Evolutionary conservation across 202 grass and related monocot genomes (phyloP).

Genomic region (Saccharum hybrid): DNA sequence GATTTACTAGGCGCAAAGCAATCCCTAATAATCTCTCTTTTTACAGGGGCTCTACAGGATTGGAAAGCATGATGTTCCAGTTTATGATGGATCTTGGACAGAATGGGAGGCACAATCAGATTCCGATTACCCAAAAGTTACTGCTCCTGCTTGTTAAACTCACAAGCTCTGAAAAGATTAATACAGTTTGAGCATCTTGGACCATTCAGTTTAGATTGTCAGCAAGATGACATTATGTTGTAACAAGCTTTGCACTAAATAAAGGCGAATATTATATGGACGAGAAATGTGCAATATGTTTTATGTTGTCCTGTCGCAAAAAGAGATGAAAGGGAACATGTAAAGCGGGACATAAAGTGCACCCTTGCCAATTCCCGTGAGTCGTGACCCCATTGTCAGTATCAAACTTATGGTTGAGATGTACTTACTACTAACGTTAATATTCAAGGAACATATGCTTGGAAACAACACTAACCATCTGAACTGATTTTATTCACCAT

Average conservation of each 20-base stretch:
- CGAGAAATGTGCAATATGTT: not conserved
- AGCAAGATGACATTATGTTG: not conserved
- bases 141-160: conserved; percentile 49
- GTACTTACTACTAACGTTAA: not conserved
- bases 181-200: not conserved
- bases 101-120: conserved; percentile 77
- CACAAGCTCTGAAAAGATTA: not conserved
- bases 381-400: not conserved
- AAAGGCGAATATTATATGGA: not conserved
- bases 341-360: not conserved
- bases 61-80: conserved; percentile 72
- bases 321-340: not conserved
- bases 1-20: conserved; percentile 15
- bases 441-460: not conserved
- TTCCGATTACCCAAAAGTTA: conserved; percentile 56
- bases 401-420: conserved; percentile 1
- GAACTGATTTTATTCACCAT: conserved; percentile 8
- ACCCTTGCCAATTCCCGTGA: not conserved
- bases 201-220: conserved; percentile 31
- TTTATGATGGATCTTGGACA: conserved; percentile 91
- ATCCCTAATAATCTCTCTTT: conserved; percentile 24
- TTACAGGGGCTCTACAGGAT: conserved; percentile 75
- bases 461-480: not conserved
- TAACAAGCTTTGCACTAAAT: conserved; percentile 26
- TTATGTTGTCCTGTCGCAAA: not conserved